phyloP scores from a whole-genome alignment of 495 filamentous ascomycete species.

The Penicillium fimorum region DNA sequence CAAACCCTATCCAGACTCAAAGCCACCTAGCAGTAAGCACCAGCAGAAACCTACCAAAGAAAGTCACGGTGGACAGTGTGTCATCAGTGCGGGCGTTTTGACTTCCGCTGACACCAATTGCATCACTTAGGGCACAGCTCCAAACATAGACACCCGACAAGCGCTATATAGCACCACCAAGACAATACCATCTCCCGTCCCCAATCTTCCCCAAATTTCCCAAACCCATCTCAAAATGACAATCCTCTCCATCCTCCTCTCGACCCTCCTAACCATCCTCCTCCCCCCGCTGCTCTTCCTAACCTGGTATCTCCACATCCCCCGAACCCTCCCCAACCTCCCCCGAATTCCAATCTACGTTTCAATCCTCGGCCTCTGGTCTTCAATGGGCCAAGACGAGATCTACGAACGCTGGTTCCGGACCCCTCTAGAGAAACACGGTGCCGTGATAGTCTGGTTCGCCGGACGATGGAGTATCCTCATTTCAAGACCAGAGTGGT shows the following conservation, averaged over 20 bases:
- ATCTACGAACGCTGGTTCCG: slow-evolving; percentile 35
- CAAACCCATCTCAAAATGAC: neutral
- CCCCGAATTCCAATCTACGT: slow-evolving; percentile 36
- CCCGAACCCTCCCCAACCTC: slow-evolving; percentile 28
- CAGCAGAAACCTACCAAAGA: neutral
- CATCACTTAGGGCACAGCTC: neutral
- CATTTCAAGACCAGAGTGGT: slow-evolving; percentile 32
- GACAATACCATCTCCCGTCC: neutral
- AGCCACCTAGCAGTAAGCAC: neutral
- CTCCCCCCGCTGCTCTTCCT: slow-evolving; percentile 13
- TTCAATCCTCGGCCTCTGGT: slow-evolving; percentile 34
- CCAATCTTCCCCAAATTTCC: no score
- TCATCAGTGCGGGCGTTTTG: neutral
- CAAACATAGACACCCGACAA: neutral
- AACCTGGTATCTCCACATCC: slow-evolving; percentile 27
- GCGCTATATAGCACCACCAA: neutral
- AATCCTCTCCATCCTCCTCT: neutral
- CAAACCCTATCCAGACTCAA: neutral
- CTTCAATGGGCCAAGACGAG: slow-evolving; percentile 33
- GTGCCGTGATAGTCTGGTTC: slow-evolving; percentile 47
- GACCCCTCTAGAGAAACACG: slow-evolving; percentile 31
- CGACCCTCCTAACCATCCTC: slow-evolving; percentile 5
- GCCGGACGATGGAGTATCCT: slow-evolving; percentile 44
- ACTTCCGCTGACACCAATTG: slow-evolving; percentile 13
- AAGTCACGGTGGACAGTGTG: neutral